A percentile compares a stretch with the other conserved stretches of the same genome.
These are phyloP conservation scores for Clathrospora elynae DNA, from an alignment of 2,329 filamentous ascomycete species.

Conservation along the genomic window DNA sequence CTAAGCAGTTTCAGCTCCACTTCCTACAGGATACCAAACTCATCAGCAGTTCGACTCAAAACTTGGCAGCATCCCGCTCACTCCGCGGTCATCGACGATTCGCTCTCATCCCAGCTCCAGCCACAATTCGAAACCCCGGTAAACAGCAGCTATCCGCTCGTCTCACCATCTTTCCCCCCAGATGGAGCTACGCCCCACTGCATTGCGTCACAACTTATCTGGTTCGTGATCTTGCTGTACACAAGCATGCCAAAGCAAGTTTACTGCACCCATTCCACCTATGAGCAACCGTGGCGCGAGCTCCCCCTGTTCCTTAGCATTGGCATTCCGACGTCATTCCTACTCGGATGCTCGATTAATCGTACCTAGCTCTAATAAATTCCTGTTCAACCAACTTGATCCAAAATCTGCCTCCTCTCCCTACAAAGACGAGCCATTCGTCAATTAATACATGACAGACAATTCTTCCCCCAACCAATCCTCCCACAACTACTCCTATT, in stretches of 20 bases:
- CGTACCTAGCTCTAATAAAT: slow-evolving; percentile 40
- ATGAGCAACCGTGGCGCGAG: slow-evolving; percentile 40
- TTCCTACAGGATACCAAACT: no score
- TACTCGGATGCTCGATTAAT: slow-evolving; percentile 22
- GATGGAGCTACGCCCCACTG: slow-evolving; percentile 42
- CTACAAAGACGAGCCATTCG: slow-evolving; percentile 44
- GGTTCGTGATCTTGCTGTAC: slow-evolving; percentile 35
- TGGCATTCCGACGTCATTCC: slow-evolving; percentile 44
- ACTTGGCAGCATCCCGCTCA: slow-evolving; percentile 28
- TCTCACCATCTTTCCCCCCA: slow-evolving; percentile 34
- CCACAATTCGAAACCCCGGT: slow-evolving; percentile 35
- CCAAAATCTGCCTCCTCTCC: slow-evolving; percentile 15
- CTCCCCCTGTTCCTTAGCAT: slow-evolving; percentile 37
- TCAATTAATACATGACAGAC: slow-evolving; percentile 56
- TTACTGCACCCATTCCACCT: slow-evolving; percentile 32
- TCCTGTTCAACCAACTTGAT: slow-evolving; percentile 27
- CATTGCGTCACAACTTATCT: slow-evolving; percentile 44
- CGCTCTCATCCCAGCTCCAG: slow-evolving; percentile 29
- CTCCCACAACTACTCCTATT: slow-evolving; percentile 56
- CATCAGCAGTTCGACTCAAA: slow-evolving; percentile 18
- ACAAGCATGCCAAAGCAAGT: slow-evolving; percentile 46
- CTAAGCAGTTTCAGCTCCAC: slow-evolving; percentile 20
- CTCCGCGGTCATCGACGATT: slow-evolving; percentile 43
- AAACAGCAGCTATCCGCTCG: slow-evolving; percentile 30
- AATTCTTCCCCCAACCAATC: slow-evolving; percentile 53